Evolutionary conservation across 108 stramenopile species (phyloP).

Genomic region (Cylindrotheca fusiformis): DNA sequence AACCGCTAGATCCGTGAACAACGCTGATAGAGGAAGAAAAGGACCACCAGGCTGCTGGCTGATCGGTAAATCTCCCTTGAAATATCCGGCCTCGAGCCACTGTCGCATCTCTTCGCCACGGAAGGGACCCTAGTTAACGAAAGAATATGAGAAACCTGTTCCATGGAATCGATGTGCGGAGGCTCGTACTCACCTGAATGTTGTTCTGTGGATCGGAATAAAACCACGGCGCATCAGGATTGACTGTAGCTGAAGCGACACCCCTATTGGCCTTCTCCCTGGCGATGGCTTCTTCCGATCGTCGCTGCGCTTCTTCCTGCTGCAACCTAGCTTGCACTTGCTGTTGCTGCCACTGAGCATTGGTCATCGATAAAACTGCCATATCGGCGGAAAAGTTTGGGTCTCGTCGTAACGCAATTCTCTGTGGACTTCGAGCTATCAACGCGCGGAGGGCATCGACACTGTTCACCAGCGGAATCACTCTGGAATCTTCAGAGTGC

Average conservation of each 20-base stretch:
- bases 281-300: conserved; percentile 34
- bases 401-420: conserved; percentile 65
- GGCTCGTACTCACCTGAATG: conserved; percentile 57
- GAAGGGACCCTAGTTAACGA: conserved; percentile 84
- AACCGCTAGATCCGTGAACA: conserved; percentile 67
- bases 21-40: conserved; percentile 60
- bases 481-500: conserved; percentile 80
- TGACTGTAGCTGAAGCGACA: conserved; percentile 25
- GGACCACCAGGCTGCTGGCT: conserved; percentile 73
- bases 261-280: conserved; percentile 31
- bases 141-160: conserved; percentile 1
- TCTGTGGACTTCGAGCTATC: conserved; percentile 63
- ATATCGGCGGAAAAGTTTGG: conserved; percentile 67
- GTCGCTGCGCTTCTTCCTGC: conserved; percentile 67
- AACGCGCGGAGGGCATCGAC: conserved; percentile 75
- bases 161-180: background rate
- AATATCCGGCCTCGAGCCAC: conserved; percentile 98
- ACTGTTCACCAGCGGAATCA: conserved; percentile 66
- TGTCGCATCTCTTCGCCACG: conserved; percentile 93
- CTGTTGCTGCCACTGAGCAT: conserved; percentile 69
- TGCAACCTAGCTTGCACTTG: conserved; percentile 51
- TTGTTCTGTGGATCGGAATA: conserved; percentile 91
- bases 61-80: conserved; percentile 91
- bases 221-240: conserved; percentile 78
- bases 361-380: conserved; percentile 68